phyloP scores from a whole-genome alignment of 495 filamentous ascomycete species.

The Penicillium steckii region DNA sequence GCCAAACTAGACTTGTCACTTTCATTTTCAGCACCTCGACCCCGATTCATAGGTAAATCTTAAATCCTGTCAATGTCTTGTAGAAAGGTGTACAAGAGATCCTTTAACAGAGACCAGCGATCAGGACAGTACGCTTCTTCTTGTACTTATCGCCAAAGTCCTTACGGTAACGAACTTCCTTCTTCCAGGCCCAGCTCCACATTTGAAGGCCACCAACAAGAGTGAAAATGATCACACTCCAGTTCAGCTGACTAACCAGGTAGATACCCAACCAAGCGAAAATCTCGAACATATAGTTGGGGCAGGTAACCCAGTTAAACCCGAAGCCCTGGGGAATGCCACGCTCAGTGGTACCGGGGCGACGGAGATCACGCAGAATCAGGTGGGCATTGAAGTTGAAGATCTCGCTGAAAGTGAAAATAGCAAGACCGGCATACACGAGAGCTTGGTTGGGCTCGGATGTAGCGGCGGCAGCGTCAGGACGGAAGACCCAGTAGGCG shows the following conservation, averaged over 20 bases:
- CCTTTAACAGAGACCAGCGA: slow-evolving; percentile 64
- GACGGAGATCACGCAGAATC: slow-evolving; percentile 70
- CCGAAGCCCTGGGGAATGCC: slow-evolving; percentile 85
- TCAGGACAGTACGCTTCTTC: slow-evolving; percentile 77
- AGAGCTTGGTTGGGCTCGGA: slow-evolving; percentile 42
- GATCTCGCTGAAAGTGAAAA: slow-evolving; percentile 75
- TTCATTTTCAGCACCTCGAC: no score
- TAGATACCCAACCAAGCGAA: slow-evolving; percentile 78
- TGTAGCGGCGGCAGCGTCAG: slow-evolving; percentile 57
- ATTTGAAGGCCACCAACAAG: slow-evolving; percentile 69
- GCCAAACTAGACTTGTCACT: no score
- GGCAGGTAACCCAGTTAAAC: slow-evolving; percentile 87
- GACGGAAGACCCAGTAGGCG: slow-evolving; percentile 81
- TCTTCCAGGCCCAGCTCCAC: slow-evolving; percentile 84
- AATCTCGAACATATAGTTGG: slow-evolving; percentile 95
- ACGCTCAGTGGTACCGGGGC: slow-evolving; percentile 75
- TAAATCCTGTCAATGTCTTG: background rate
- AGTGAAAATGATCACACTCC: slow-evolving; percentile 70
- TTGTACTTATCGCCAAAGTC: slow-evolving; percentile 89
- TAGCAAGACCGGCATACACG: slow-evolving; percentile 59
- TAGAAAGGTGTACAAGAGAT: background rate
- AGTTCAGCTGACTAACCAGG: slow-evolving; percentile 72
- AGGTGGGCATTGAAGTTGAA: slow-evolving; percentile 78
- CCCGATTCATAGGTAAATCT: background rate
- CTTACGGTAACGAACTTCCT: slow-evolving; percentile 84